A percentile compares a stretch with the other conserved stretches of the same genome.
Evolutionary conservation across 495 filamentous ascomycete genomes (phyloP).

Genomic region (Penicillium bovifimosum): DNA sequence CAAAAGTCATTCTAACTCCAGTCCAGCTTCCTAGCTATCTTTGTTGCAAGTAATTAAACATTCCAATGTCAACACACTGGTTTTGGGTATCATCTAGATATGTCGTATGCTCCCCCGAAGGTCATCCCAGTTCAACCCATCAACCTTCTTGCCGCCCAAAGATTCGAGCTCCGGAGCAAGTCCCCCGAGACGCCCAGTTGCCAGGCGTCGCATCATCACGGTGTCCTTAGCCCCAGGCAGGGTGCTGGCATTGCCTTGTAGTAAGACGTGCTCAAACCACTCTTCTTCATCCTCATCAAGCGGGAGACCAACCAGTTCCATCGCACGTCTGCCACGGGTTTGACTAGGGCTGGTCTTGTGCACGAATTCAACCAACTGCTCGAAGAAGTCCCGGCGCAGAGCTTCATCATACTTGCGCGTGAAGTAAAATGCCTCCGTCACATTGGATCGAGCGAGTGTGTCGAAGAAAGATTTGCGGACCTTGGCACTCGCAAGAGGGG

Average conservation of each 20-base stretch:
- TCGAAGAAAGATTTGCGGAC: constrained; percentile 60
- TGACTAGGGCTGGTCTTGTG: constrained; percentile 43
- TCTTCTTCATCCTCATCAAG: constrained; percentile 61
- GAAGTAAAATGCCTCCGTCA: constrained; percentile 71
- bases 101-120: constrained; percentile 37
- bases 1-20: background rate
- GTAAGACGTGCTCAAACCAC: constrained; percentile 65
- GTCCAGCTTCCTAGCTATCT: background rate
- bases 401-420: constrained; percentile 56
- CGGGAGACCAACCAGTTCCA: constrained; percentile 66
- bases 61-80: background rate
- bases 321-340: constrained; percentile 48
- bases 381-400: constrained; percentile 56
- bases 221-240: constrained; percentile 61
- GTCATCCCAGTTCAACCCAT: constrained; percentile 50
- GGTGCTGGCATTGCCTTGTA: constrained; percentile 55
- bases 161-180: constrained; percentile 35
- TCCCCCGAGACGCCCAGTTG: constrained; percentile 43
- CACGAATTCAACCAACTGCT: constrained; percentile 59
- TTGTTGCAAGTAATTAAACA: background rate
- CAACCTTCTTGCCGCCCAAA: constrained; percentile 44
- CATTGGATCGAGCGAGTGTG: constrained; percentile 58
- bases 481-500: constrained; percentile 53
- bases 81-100: constrained; percentile 19
- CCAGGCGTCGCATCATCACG: constrained; percentile 60